Base-by-base conservation (phyloP, 2,329 filamentous ascomycete species). In the Gnomoniopsis smithogilvyi region DNA sequence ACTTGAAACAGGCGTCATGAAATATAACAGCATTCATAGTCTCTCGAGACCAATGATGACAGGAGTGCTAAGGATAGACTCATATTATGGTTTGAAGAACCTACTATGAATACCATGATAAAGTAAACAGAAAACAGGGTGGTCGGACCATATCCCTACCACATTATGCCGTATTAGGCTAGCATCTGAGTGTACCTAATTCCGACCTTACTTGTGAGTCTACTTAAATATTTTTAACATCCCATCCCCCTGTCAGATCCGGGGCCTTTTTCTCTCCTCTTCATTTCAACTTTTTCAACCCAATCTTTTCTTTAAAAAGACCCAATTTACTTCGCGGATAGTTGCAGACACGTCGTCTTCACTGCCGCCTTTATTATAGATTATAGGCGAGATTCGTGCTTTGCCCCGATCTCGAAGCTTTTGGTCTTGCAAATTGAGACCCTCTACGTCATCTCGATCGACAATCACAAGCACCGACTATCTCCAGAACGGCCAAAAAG, bases 371-470 rank as follows among this genome's bases (percentile, higher is more conserved):
- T 4, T 30, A 30, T 30, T 8, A 30, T 30, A 30, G 4, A 4
- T 30, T 8, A 30, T 8, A 30, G 26, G 26, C 26, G 26, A 30
- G 8, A 30, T 8, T 38, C 36, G 36, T 3, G 36, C 17, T 38
- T 14, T 14, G 17, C 36, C 36, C 17, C 36, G 36, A 6, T 17
- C 11, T 4, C 36, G 36, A 14, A 38, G 15, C 4, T 38, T 38
- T 17, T 17, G 11, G 36, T 19, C 26, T 30, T 30, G 26, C 8
- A 4, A 4, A 30, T 30, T 30, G 4, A 8, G 34, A 58, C 53
- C 19, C 30, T 14, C 54, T 52, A 62, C 60, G 60, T 62, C 60
- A 62, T 62, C 51, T 22, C 51, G 45, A 54, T 54, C 54, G 21
- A 21, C 8, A 30, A 50, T 46, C 36, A 38, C 11, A 14, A 38